Conservation (phyloP, 768 basidiomycete genomes). For the Podaxis sp. region DNA sequence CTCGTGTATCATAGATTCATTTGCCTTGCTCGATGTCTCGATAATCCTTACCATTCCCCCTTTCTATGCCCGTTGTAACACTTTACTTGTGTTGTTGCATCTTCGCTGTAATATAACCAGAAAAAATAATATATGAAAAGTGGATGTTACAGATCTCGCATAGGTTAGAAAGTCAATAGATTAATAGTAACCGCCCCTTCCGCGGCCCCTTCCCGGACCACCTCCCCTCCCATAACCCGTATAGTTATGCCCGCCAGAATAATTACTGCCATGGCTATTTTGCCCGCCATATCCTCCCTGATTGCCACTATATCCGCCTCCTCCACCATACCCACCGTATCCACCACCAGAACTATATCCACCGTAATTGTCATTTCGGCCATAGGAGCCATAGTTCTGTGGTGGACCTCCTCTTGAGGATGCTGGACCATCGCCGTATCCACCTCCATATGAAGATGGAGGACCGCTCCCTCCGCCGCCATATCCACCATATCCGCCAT, state of each 20-base stretch:
- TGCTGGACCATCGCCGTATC: conserved; percentile 27
- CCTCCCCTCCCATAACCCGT: conserved; percentile 28
- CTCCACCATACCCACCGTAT: conserved; percentile 30
- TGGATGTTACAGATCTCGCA: conserved; percentile 5
- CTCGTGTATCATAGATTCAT: neutral
- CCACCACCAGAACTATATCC: conserved; percentile 30
- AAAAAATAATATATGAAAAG: conserved; percentile 9
- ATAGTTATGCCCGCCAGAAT: conserved; percentile 26
- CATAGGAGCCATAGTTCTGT: conserved; percentile 32
- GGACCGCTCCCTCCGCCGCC: neutral
- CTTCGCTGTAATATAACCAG: neutral
- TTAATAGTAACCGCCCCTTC: conserved; percentile 51
- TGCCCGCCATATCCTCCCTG: conserved; percentile 32
- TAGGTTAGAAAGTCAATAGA: conserved; percentile 1
- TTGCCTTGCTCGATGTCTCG: no score
- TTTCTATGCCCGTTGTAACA: neutral
- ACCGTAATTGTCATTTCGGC: conserved; percentile 29
- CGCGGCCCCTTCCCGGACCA: conserved; percentile 32
- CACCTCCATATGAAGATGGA: conserved; percentile 27
- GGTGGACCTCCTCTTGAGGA: conserved; percentile 24
- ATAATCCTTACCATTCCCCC: no score
- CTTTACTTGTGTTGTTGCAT: neutral
- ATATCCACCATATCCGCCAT: conserved; percentile 31
- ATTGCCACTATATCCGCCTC: conserved; percentile 24
- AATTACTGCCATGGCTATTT: conserved; percentile 23